Conservation (phyloP, 2,329 filamentous ascomycete species). For the Fusarium papillatum region DNA sequence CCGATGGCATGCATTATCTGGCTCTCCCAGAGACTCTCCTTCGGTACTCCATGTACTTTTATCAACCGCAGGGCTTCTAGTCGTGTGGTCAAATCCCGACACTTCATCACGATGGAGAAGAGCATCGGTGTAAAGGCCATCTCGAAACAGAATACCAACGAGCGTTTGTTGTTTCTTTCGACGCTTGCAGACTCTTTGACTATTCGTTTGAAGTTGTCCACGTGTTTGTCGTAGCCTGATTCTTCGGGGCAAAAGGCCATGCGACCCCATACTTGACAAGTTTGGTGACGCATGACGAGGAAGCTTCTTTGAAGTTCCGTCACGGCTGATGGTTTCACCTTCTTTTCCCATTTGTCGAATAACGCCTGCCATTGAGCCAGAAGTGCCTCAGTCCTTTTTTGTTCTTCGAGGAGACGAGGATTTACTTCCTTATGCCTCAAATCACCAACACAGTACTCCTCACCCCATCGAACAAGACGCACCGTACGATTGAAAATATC, state of each 20-base stretch:
- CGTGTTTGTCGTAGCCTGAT: conserved; percentile 12
- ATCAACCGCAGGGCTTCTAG: background rate
- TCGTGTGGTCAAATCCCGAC: background rate
- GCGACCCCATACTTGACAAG: conserved; percentile 14
- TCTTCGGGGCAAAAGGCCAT: conserved; percentile 11
- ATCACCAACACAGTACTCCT: background rate
- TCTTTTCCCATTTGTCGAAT: background rate
- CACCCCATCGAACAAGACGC: background rate
- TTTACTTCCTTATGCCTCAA: background rate
- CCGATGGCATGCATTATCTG: background rate
- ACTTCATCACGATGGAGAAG: conserved; percentile 3
- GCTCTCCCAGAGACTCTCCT: background rate
- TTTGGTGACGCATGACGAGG: conserved; percentile 1
- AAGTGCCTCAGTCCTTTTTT: background rate
- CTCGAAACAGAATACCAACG: background rate
- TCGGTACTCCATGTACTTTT: background rate
- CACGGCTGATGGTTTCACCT: background rate
- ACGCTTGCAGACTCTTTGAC: background rate
- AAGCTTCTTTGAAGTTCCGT: background rate
- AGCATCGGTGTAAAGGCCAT: conserved; percentile 1
- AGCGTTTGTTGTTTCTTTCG: background rate
- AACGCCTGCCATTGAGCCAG: background rate
- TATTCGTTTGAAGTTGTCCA: conserved; percentile 10
- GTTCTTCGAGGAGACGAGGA: background rate
- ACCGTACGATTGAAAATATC: conserved; percentile 15